Evolutionary conservation across 2,329 filamentous ascomycete species (phyloP), one percentile per base, ranked within the genome.

Genomic region (Pseudocercospora vitis): DNA sequence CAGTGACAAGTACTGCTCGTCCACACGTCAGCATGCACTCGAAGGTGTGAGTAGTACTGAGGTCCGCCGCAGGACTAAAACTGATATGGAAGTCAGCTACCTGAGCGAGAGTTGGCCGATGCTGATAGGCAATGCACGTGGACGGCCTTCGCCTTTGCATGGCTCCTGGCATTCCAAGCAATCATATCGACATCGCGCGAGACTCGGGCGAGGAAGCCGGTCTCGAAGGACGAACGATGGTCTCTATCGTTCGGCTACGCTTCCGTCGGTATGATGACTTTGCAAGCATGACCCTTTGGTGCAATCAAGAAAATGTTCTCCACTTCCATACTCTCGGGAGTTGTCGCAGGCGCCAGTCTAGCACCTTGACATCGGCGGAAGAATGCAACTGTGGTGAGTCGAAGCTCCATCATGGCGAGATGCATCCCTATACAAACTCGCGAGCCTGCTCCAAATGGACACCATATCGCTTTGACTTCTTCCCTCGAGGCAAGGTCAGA

Each of bases 391-490:
- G 53, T 50, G 2, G 56, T 54, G 8, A 56, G 46, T n/a, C 56
- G 55, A 19, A 63, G 18, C 46, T 63, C 60, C 53, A 64, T 57
- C 9, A 56, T 39, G 4, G 61, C 60, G 31, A 64, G 54, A 44
- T 64, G 52, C 42, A 54, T 48, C 12, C 62, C 62, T 6, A 62
- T 45, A 24, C 62, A 62, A 5, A 58, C 56, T 16, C 57, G 31
- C 24, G 53, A 52, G 4, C 60, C 59, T n/a, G 42, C 53, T 9
- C 59, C 61, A 6, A 49, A 58, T 1, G 61, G 61, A 26, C 45
- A 45, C 45, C 44, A 56, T 5, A 40, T 40, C 3, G 37, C 45
- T 28, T 57, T 57, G 16, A 51, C 48, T n/a, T 44, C 35, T 14
- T 57, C 51, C 28, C 33, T 32, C 1, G 47, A 40, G 4, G 48